phyloP scores from a whole-genome alignment of 2,329 filamentous ascomycete genomes.

The Onygena corvina region DNA sequence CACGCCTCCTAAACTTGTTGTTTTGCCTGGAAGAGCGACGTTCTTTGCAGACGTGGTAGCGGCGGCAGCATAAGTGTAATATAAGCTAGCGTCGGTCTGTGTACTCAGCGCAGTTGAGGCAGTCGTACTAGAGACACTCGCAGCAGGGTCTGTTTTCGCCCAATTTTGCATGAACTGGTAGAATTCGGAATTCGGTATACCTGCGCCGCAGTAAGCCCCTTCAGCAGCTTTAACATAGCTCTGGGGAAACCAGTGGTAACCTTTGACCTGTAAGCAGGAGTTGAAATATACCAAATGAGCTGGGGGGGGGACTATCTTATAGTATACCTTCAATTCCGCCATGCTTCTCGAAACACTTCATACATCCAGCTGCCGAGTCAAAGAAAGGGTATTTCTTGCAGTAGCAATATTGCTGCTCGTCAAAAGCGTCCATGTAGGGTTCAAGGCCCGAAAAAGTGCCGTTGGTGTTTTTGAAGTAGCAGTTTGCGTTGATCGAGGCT shows the following conservation, averaged over 20 bases:
- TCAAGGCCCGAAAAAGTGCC: background rate
- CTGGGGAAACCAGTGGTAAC: slow-evolving; percentile 7
- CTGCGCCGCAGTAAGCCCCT: background rate
- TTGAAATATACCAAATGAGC: too few relatives aligned
- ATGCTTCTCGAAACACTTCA: slow-evolving; percentile 7
- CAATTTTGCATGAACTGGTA: background rate
- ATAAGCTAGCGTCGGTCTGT: slow-evolving; percentile 4
- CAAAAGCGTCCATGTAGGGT: background rate
- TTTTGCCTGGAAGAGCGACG: background rate
- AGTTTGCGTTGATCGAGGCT: slow-evolving; percentile 1
- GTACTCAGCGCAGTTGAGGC: slow-evolving; percentile 3
- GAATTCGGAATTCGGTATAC: background rate
- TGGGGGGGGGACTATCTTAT: too few relatives aligned
- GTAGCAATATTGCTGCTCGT: slow-evolving; percentile 6
- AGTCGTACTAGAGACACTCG: background rate
- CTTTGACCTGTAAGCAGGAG: background rate
- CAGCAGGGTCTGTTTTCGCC: slow-evolving; percentile 4
- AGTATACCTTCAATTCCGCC: slow-evolving; percentile 6
- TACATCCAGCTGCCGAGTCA: slow-evolving; percentile 4
- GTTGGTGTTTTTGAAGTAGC: slow-evolving; percentile 1
- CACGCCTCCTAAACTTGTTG: background rate
- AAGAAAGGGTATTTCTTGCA: slow-evolving; percentile 7
- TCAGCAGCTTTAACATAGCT: background rate
- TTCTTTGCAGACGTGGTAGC: too few relatives aligned
- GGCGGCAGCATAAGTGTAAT: slow-evolving; percentile 5